Percentiles rank a stretch among this genome's conserved stretches.
Conservation (phyloP, 1,284 basidiomycete species). For the Apiotrichum siamense region DNA sequence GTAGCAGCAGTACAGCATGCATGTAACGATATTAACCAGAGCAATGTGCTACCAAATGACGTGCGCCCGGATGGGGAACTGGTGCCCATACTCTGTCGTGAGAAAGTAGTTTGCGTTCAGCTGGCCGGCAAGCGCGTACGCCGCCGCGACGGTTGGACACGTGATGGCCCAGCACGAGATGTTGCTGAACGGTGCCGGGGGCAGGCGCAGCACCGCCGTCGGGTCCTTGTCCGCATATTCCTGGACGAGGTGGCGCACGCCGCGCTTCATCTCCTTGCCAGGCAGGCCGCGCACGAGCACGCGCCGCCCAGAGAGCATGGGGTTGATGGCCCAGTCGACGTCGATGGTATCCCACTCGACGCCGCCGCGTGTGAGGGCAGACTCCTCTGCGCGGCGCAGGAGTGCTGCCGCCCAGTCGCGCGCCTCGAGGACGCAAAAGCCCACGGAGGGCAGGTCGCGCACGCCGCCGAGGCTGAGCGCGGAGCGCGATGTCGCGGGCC, state of each 20-base stretch:
- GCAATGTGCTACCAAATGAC: conserved; percentile 19
- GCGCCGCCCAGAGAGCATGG: background rate
- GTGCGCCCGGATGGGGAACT: conserved; percentile 25
- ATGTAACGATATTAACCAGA: conserved; percentile 17
- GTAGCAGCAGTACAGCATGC: conserved; percentile 16
- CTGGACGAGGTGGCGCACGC: background rate
- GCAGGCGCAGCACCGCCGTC: background rate
- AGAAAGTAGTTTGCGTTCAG: conserved; percentile 26
- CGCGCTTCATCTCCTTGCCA: background rate
- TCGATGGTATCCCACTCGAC: background rate
- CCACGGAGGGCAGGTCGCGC: conserved; percentile 2
- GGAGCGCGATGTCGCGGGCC: background rate
- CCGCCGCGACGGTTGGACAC: conserved; percentile 22
- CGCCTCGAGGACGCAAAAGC: background rate
- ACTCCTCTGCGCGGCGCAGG: background rate
- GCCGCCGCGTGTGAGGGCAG: background rate
- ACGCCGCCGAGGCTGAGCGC: background rate
- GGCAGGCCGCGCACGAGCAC: conserved; percentile 14
- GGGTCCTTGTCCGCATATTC: background rate
- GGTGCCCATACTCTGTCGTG: conserved; percentile 5
- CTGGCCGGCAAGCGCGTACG: conserved; percentile 20
- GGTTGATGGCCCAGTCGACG: conserved; percentile 9
- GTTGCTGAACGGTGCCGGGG: background rate
- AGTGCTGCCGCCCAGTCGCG: conserved; percentile 1
- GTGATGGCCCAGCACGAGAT: conserved; percentile 20